These are phyloP conservation scores for Carallia pectinifolia DNA, from an alignment of 345 rosid species.

Conservation along the genomic window DNA sequence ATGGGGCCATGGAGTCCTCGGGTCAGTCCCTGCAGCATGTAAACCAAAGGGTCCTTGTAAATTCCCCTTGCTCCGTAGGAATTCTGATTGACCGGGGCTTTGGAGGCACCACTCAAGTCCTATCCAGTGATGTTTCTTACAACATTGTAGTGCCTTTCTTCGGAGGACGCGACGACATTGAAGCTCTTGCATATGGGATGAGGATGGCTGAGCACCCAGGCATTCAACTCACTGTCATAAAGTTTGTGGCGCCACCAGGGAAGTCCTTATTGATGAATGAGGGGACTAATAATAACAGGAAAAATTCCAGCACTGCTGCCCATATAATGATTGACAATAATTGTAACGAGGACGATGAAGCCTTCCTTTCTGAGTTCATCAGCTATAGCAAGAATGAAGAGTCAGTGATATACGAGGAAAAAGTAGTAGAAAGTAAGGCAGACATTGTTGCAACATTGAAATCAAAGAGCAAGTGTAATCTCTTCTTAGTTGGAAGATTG, in stretches of 20 bases:
- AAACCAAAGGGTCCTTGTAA: slow-evolving; percentile 43
- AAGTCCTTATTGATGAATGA: slow-evolving; percentile 1
- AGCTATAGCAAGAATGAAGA: slow-evolving; percentile 22
- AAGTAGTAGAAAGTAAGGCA: slow-evolving; percentile 30
- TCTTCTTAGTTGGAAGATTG: slow-evolving; percentile 46
- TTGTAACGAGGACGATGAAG: slow-evolving; percentile 23
- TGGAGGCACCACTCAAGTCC: slow-evolving; percentile 63
- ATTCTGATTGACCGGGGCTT: slow-evolving; percentile 74
- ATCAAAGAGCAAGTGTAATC: slow-evolving; percentile 36
- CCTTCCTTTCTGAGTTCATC: slow-evolving; percentile 30
- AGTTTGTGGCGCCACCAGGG: slow-evolving; percentile 30
- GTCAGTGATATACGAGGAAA: slow-evolving; percentile 36
- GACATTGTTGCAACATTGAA: slow-evolving; percentile 31
- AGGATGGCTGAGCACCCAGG: slow-evolving; percentile 70
- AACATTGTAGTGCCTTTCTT: slow-evolving; percentile 37
- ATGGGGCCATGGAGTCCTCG: slow-evolving; percentile 59
- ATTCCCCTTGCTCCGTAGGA: slow-evolving; percentile 72
- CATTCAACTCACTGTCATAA: slow-evolving; percentile 42
- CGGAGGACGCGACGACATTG: slow-evolving; percentile 49
- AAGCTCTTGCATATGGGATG: slow-evolving; percentile 55
- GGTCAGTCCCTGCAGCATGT: slow-evolving; percentile 49
- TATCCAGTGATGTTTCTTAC: slow-evolving; percentile 58
- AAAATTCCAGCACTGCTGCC: not conserved
- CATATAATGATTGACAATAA: slow-evolving; percentile 8
- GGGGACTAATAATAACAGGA: not conserved